phyloP scores from a whole-genome alignment of 2,329 filamentous ascomycete species.

The Fusarium caatingaense region DNA sequence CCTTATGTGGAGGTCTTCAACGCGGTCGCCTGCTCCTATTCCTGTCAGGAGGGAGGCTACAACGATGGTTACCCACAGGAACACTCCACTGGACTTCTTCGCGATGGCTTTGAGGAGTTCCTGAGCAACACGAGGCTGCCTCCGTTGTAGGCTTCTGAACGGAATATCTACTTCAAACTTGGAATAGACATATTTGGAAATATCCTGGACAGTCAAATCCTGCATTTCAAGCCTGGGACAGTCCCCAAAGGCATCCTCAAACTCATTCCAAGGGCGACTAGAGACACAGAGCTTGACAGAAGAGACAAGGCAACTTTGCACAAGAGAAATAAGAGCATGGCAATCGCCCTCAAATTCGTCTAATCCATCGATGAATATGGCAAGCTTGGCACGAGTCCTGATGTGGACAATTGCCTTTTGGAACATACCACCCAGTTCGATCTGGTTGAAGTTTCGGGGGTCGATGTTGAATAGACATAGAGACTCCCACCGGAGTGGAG shows the following conservation, averaged over 20 bases:
- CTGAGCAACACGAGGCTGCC: neutral
- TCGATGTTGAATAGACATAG: constrained; percentile 14
- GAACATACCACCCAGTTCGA: constrained; percentile 9
- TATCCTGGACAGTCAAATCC: constrained; percentile 6
- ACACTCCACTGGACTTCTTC: neutral
- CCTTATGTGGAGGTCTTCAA: too few relatives aligned
- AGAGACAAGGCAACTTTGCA: neutral
- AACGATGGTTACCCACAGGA: constrained; percentile 21
- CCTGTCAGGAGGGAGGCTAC: constrained; percentile 7
- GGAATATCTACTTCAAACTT: neutral
- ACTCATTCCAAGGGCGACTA: constrained; percentile 21
- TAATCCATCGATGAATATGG: constrained; percentile 13
- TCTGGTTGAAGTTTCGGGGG: neutral
- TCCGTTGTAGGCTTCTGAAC: neutral
- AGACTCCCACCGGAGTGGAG: constrained; percentile 7
- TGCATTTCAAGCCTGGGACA: neutral
- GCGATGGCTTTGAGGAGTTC: neutral
- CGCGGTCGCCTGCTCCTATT: neutral
- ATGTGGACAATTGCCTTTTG: neutral
- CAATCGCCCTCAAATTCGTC: constrained; percentile 19
- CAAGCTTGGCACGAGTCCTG: neutral
- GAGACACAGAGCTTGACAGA: constrained; percentile 8
- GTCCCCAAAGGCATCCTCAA: neutral
- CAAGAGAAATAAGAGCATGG: neutral
- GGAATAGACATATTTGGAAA: neutral